Conservation (phyloP, 768 basidiomycete genomes). For the Hypholoma fasciculare region DNA sequence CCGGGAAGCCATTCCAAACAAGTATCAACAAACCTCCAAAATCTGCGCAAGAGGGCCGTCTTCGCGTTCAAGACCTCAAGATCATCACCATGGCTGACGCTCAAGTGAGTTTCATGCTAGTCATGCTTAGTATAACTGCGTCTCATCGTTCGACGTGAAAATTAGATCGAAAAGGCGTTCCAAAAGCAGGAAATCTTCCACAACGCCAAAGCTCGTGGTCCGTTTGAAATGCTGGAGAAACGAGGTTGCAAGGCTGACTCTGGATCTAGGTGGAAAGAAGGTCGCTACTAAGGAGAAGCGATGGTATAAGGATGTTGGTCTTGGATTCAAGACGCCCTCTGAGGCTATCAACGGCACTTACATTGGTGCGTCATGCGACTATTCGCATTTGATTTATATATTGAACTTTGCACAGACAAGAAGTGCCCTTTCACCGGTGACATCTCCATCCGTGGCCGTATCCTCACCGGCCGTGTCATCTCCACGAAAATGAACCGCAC, state of each 20-base stretch:
- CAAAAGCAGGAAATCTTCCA: conserved; percentile 99
- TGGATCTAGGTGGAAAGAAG: conserved; percentile 77
- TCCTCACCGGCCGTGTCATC: conserved; percentile 95
- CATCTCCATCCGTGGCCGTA: conserved; percentile 98
- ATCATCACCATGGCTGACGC: conserved; percentile 57
- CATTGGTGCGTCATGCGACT: conserved; percentile 66
- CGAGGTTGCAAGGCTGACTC: conserved; percentile 14
- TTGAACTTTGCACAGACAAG: conserved; percentile 68
- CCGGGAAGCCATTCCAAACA: conserved; percentile 34
- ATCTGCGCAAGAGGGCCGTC: conserved; percentile 27
- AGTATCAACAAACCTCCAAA: conserved; percentile 39
- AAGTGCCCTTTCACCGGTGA: conserved; percentile 99
- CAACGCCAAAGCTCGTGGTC: conserved; percentile 92
- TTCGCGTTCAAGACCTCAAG: conserved; percentile 40
- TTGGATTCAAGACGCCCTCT: conserved; percentile 94
- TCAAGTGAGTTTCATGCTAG: conserved; percentile 41
- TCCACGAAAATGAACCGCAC: conserved; percentile 99
- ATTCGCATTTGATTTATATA: neutral
- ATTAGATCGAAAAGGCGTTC: conserved; percentile 93
- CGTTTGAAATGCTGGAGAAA: conserved; percentile 32
- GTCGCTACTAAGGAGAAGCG: conserved; percentile 92
- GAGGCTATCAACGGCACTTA: conserved; percentile 97
- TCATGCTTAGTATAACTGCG: neutral
- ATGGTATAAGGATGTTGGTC: conserved; percentile 99
- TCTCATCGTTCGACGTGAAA: conserved; percentile 10